Conservation (phyloP, 1,139 yeast species). For the Yamadazyma buinensis region DNA sequence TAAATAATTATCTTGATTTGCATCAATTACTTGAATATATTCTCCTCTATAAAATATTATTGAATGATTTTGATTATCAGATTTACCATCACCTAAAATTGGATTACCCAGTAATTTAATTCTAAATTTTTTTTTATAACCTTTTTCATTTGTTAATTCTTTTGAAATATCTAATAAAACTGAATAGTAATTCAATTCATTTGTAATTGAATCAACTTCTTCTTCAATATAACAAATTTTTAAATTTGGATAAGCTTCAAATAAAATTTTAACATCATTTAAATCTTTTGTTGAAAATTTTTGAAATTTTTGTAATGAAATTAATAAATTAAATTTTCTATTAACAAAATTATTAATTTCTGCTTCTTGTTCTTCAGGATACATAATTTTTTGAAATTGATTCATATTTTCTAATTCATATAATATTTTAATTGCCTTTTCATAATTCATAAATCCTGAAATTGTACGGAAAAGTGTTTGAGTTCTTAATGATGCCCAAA, state of each 20-base stretch:
- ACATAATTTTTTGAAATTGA: constrained; percentile 17
- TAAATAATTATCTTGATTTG: constrained; percentile 82
- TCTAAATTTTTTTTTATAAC: constrained; percentile 34
- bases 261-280: constrained; percentile 51
- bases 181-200: constrained; percentile 47
- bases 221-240: constrained; percentile 58
- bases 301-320: constrained; percentile 67
- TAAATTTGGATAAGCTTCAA: constrained; percentile 60
- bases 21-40: constrained; percentile 82
- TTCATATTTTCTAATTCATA: constrained; percentile 53
- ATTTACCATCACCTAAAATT: constrained; percentile 84
- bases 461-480: constrained; percentile 78
- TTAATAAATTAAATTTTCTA: constrained; percentile 63
- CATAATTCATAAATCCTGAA: constrained; percentile 72
- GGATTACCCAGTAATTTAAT: constrained; percentile 79
- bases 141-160: constrained; percentile 25
- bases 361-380: constrained; percentile 29
- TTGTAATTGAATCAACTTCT: constrained; percentile 31
- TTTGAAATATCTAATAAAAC: constrained; percentile 53
- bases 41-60: constrained; percentile 81
- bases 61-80: constrained; percentile 81
- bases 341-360: constrained; percentile 51
- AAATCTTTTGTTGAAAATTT: constrained; percentile 50
- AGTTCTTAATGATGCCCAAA: constrained; percentile 78
- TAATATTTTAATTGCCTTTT: constrained; percentile 62